Base-by-base conservation (phyloP, 2,329 filamentous ascomycete genomes). In the Davidsoniella virescens region DNA sequence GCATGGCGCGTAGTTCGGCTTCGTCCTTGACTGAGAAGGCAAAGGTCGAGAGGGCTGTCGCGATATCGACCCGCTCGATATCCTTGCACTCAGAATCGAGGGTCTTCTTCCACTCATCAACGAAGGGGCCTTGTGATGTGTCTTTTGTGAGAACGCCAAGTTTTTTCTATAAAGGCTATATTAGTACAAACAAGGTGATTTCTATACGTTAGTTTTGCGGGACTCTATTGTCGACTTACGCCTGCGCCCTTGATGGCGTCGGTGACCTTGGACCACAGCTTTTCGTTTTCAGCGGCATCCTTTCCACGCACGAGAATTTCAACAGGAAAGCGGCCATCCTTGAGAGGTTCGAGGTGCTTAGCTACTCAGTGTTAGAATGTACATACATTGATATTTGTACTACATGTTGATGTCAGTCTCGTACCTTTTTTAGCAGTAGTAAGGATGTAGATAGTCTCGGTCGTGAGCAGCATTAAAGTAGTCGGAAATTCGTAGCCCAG, bases 401-500 rank as follows among this genome's bases (percentile, higher is more conserved):
- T 36, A 4, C 5, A 17, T 10, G 16, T n/a, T 3, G 38, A 29
- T 33, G 23, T n/a, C 37, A 37, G 33, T 12, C 17, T 5, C 57
- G 38, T 62, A 94, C 87, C 90, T 78, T 98, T 98, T 70, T 98
- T 98, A 53, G 86, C 82, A 5, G 92, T 98, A 5, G 92, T 98
- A 56, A 98, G 80, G 53, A 96, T 82, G 67, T 92, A 93, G 59
- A 96, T 73, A 44, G 80, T 79, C 54, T 96, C 92, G 54, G 81
- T 70, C 1, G 90, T 96, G 64, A 98, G 80, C 48, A 98, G 75
- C 72, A 98, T 87, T 56, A 98, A 72, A 0, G 92, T 98, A 38
- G 90, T 88, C 33, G 92, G 92, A 62, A 98, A 98, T 65, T 98
- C 92, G 71, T 98, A 98, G 60, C 92, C 92, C 55, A 98, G 77